phyloP scores from a whole-genome alignment of 495 filamentous ascomycete species.

The Astrocystis sublimbata region DNA sequence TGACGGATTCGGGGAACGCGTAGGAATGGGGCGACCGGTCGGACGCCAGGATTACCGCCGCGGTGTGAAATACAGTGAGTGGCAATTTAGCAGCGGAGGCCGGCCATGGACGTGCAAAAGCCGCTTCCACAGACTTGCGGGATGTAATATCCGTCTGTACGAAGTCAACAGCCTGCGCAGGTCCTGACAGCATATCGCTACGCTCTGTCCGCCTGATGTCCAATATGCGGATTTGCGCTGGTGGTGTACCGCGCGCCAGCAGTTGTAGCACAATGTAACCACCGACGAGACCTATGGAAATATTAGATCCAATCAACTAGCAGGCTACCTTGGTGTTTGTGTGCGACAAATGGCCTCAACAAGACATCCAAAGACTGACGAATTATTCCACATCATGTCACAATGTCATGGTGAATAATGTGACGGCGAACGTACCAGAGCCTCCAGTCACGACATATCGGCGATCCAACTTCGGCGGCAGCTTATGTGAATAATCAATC shows the following conservation, averaged over 20 bases:
- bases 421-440: slow-evolving; percentile 44
- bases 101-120: slow-evolving; percentile 42
- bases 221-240: slow-evolving; percentile 43
- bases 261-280: slow-evolving; percentile 48
- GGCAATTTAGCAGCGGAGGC: slow-evolving; percentile 33
- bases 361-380: too few relatives aligned
- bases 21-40: slow-evolving; percentile 41
- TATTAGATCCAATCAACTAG: slow-evolving; percentile 8
- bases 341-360: too few relatives aligned
- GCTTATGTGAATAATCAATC: slow-evolving; percentile 46
- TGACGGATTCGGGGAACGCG: slow-evolving; percentile 46
- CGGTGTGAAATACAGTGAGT: slow-evolving; percentile 49
- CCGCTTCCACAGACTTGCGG: slow-evolving; percentile 30
- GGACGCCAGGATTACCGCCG: slow-evolving; percentile 46
- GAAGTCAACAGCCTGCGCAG: slow-evolving; percentile 37
- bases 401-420: background rate
- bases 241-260: slow-evolving; percentile 42
- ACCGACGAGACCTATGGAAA: slow-evolving; percentile 41
- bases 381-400: background rate
- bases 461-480: slow-evolving; percentile 56
- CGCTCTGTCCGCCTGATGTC: slow-evolving; percentile 41
- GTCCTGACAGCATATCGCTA: slow-evolving; percentile 36
- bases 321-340: background rate
- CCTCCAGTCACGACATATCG: slow-evolving; percentile 61
- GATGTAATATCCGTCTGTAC: slow-evolving; percentile 46